These are phyloP conservation scores for Knufia petricola DNA, from an alignment of 2,329 filamentous ascomycete genomes.

Conservation along the genomic window DNA sequence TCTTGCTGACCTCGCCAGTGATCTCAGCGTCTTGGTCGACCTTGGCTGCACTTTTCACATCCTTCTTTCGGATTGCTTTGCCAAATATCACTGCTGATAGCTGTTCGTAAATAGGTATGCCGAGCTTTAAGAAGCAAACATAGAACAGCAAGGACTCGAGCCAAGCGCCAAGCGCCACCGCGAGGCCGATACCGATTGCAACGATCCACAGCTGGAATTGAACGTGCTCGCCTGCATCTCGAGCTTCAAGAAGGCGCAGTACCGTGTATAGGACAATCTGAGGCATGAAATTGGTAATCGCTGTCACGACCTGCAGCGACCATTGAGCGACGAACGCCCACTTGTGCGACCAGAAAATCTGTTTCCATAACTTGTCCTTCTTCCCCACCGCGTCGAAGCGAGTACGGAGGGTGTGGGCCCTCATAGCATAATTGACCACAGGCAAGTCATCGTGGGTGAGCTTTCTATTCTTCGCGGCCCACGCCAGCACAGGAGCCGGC, in stretches of 20 bases:
- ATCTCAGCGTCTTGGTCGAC: constrained; percentile 18
- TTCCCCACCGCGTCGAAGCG: constrained; percentile 30
- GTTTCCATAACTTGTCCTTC: constrained; percentile 47
- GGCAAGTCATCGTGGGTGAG: constrained; percentile 56
- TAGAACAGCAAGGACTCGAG: constrained; percentile 59
- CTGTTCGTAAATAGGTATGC: constrained; percentile 58
- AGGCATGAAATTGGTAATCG: constrained; percentile 57
- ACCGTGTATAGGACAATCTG: constrained; percentile 61
- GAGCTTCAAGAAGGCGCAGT: constrained; percentile 53
- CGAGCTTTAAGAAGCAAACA: constrained; percentile 54
- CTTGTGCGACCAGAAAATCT: constrained; percentile 50
- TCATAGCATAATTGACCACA: constrained; percentile 47
- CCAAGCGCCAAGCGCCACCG: constrained; percentile 47
- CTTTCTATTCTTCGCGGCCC: constrained; percentile 48
- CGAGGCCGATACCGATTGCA: constrained; percentile 54
- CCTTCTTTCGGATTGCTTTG: constrained; percentile 68
- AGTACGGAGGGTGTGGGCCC: constrained; percentile 45
- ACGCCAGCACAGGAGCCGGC: constrained; percentile 46
- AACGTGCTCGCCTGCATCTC: constrained; percentile 37
- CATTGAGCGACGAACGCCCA: constrained; percentile 50
- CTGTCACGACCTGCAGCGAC: constrained; percentile 44
- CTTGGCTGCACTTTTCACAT: constrained; percentile 52
- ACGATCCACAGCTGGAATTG: constrained; percentile 55
- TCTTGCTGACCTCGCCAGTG: constrained; percentile 24
- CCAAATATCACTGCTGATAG: constrained; percentile 64